Evolutionary conservation across 495 filamentous ascomycete species (phyloP), one percentile per base, ranked within the genome.

Genomic region (Neurospora terricola): DNA sequence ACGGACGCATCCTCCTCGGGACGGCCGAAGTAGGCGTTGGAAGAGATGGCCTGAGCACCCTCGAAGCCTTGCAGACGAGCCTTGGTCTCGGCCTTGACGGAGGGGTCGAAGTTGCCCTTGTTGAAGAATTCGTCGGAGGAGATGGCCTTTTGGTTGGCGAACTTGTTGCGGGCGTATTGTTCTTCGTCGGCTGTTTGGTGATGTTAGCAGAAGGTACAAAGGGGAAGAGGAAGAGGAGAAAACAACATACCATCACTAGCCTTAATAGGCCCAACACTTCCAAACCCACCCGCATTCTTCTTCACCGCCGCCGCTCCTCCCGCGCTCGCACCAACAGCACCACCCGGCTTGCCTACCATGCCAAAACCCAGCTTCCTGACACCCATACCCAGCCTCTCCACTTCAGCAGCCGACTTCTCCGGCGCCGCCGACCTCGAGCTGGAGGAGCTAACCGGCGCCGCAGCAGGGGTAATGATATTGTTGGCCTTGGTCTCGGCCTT

Each of bases 71-170:
- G 90, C 48, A 99, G 88, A 16, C 96, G 89, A 14, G 87, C 84
- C 83, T 96, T 94, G 70, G 96, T 94, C 84, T 98, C 94, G 59
- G 91, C 86, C 78, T 94, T 91, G 5, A 91, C 90, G 40, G 84
- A 83, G 38, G 94, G 89, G 76, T 99, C 93, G 79, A 91, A 98
- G 69, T 87, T 82, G 36, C 93, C 92, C 77, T 94, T 95, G 73
- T 94, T 94, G 80, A 99, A 99, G 85, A 97, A 98, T 77, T 99
- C 96, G 82, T 99, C 96, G 4, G 93, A 97, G 2, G 94, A 97
- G 76, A 99, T 99, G 80, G 92, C 92, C 86, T 97, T 98, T 83
- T 99, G 96, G 70, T 80, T 82, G 72, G 94, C 96, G 75, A 99
- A 99, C 79, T 94, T 77, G 86, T 80, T 80, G 73, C 92, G 90